These are phyloP conservation scores for Quercus tomentella DNA, from an alignment of 331 rosid species.

Conservation along the genomic window DNA sequence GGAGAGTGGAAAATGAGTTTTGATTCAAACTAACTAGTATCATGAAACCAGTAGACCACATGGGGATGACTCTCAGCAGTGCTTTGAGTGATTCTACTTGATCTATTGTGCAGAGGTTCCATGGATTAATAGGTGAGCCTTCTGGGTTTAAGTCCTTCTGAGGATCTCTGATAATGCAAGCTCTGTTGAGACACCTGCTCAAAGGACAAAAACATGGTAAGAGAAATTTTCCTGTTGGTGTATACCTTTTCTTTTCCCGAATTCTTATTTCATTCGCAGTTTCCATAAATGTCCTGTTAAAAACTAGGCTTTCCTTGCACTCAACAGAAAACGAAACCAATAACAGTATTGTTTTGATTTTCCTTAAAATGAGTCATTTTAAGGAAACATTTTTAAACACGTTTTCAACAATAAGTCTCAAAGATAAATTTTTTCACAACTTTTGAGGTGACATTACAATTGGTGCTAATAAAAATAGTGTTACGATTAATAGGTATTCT, in stretches of 20 bases:
- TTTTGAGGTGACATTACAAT: too few species aligned
- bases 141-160: conserved; percentile 21
- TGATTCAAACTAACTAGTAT: conserved; percentile 21
- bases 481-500: too few species aligned
- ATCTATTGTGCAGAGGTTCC: conserved; percentile 41
- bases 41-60: conserved; percentile 50
- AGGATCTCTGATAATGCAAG: conserved; percentile 19
- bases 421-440: too few species aligned
- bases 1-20: conserved; percentile 25
- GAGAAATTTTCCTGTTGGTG: background rate
- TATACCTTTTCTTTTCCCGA: background rate
- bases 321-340: background rate
- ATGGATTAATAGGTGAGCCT: conserved; percentile 33
- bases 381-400: too few species aligned
- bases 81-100: conserved; percentile 49
- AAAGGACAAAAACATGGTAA: background rate
- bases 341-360: background rate
- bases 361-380: background rate
- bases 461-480: too few species aligned
- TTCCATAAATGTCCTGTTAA: background rate
- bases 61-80: conserved; percentile 35
- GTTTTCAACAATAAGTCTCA: too few species aligned
- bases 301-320: background rate
- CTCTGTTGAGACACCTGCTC: conserved; percentile 33
- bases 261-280: too few species aligned